phyloP scores from a whole-genome alignment of 495 filamentous ascomycete genomes.

The Podospora sp. region DNA sequence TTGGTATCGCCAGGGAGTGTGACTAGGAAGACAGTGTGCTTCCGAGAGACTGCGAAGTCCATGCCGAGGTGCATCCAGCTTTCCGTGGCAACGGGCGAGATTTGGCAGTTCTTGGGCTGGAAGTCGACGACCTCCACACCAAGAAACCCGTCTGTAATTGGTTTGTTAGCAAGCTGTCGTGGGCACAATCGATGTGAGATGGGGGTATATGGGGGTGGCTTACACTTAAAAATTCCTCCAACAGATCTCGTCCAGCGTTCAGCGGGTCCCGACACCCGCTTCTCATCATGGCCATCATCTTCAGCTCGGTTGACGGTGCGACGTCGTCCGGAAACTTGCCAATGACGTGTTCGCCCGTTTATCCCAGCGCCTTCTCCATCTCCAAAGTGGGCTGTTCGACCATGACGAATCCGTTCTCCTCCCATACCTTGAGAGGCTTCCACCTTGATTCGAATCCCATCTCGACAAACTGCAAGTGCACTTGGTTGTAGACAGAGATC shows the following conservation, averaged over 20 bases:
- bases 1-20: too few relatives aligned
- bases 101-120: too few relatives aligned
- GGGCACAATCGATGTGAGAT: too few relatives aligned
- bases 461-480: neutral
- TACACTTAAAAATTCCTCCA: neutral
- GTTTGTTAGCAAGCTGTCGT: too few relatives aligned
- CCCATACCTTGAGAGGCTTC: neutral
- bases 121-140: too few relatives aligned
- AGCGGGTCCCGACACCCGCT: neutral
- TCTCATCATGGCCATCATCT: neutral
- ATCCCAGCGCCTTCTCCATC: neutral
- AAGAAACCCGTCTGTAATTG: too few relatives aligned
- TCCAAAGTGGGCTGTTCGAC: neutral
- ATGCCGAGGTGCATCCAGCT: too few relatives aligned
- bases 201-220: neutral
- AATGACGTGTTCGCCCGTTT: neutral
- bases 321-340: neutral
- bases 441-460: neutral
- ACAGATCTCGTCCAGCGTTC: neutral
- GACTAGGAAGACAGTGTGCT: too few relatives aligned
- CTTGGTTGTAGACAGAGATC: neutral
- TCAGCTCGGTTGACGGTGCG: neutral
- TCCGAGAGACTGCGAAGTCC: too few relatives aligned
- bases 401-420: neutral
- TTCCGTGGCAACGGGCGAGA: too few relatives aligned